Evolutionary conservation across 352 stramenopile genomes (phyloP), one percentile per base, ranked within the genome.

Genomic region (Phytophthora chlamydospora): DNA sequence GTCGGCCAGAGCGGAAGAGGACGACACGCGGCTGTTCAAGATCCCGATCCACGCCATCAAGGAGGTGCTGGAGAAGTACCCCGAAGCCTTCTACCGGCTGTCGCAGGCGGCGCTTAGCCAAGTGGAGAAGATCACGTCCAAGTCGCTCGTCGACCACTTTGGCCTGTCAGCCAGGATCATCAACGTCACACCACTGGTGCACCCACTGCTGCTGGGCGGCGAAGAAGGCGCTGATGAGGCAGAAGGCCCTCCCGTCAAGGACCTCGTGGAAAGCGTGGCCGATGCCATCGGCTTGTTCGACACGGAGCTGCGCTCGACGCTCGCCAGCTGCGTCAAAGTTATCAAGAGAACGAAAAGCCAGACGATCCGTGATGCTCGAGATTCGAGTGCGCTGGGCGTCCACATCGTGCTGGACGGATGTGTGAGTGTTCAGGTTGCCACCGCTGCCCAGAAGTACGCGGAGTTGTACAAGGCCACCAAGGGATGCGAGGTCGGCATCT

Each of bases 61-160:
- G 16, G 32, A 67, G 19, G 82, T 91, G 21, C 51, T 92, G 21
- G 45, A 85, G 11, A 61, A 69, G 6, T 84, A 90, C 35, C 84
- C 87, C 4, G 83, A 92, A 36, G 82, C 76, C 11, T 87, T 93
- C 46, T 89, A 90, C 32, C 84, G 85, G 32, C 62, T 94, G 1
- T 74, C 83, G 4, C 85, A 96, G 63, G 76, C 83, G 3, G 78
- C 80, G 12, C 58, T 96, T 16, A 90, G 75, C 52, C 87, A 96
- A 75, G 76, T 91, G 27, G 85, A 96, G 58, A 89, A 88, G 42
- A 90, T 96, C 50, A 93, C 87, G 2, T 59, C 76, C 5, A 90
- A 89, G 42, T 87, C 87, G 7, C 54, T 96, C 6, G 76, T 93
- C 19, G 81, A 96, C 47, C 86, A 96, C 46, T 96, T 96, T 63